Evolutionary conservation across 768 basidiomycete genomes (phyloP).

Genomic region (Tylopilus sp.): DNA sequence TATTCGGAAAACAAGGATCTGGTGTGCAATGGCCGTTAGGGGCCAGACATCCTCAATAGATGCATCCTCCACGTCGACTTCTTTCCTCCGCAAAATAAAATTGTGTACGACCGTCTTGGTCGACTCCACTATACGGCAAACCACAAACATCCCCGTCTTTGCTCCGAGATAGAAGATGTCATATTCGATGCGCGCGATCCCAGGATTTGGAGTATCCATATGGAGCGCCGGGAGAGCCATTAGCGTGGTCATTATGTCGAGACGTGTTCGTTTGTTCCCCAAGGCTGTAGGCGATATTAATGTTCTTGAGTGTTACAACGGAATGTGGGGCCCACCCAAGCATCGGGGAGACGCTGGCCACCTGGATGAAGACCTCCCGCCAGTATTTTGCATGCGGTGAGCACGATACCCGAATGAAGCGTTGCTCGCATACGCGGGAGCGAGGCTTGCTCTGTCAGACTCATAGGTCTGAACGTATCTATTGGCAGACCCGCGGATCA

Average conservation of each 20-base stretch:
- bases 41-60: constrained; percentile 29
- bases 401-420: constrained; percentile 32
- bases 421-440: constrained; percentile 29
- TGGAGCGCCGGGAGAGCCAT: constrained; percentile 27
- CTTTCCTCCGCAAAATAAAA: constrained; percentile 31
- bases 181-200: constrained; percentile 19
- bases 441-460: constrained; percentile 30
- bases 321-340: constrained; percentile 16
- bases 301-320: background rate
- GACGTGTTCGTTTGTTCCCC: constrained; percentile 20
- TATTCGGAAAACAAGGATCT: constrained; percentile 30
- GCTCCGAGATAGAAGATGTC: constrained; percentile 32
- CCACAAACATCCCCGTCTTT: constrained; percentile 25
- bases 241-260: constrained; percentile 26
- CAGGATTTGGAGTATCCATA: constrained; percentile 1
- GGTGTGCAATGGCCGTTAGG: constrained; percentile 27
- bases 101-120: constrained; percentile 25
- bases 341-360: constrained; percentile 7
- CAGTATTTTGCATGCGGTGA: constrained; percentile 9
- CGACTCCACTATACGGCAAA: constrained; percentile 19
- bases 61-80: constrained; percentile 28
- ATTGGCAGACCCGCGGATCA: constrained; percentile 5
- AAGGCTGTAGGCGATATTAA: constrained; percentile 14
- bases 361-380: background rate
- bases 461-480: constrained; percentile 34